Evolutionary conservation across 164 flowering plant genomes (phyloP).

Genomic region (Litsea cubeba): DNA sequence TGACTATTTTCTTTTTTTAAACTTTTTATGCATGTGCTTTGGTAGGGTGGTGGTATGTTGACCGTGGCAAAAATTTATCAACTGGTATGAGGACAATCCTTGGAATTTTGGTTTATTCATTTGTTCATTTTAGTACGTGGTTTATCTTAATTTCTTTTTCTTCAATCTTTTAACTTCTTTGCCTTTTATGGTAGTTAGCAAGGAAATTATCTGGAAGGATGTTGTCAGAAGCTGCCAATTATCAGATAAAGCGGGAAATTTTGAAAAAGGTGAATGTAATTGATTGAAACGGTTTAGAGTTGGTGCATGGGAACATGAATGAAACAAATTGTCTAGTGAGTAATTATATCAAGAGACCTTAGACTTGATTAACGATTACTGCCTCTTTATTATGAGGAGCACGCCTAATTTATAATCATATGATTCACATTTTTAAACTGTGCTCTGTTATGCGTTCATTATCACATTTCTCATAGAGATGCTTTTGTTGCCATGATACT

Average conservation of each 20-base stretch:
- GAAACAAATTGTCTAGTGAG: not conserved
- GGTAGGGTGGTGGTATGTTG: slow-evolving; percentile 68
- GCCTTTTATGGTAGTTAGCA: slow-evolving; percentile 44
- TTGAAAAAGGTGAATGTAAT: slow-evolving; percentile 50
- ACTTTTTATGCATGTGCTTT: slow-evolving; percentile 3
- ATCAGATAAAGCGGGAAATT: slow-evolving; percentile 61
- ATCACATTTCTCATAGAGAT: not conserved
- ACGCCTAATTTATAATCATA: not conserved
- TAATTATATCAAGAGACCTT: not conserved
- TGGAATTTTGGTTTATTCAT: not conserved
- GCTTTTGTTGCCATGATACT: not conserved
- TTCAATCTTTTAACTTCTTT: slow-evolving; percentile 9
- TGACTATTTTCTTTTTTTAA: not conserved
- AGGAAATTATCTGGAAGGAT: slow-evolving; percentile 67
- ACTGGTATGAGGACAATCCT: slow-evolving; percentile 41
- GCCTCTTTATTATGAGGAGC: not conserved
- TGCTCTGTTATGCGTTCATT: not conserved
- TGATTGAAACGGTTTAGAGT: not conserved
- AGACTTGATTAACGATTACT: not conserved
- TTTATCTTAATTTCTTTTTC: not conserved
- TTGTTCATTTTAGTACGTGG: not conserved
- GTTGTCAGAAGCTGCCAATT: slow-evolving; percentile 79
- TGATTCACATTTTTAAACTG: not conserved
- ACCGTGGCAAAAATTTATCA: slow-evolving; percentile 63
- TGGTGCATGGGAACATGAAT: not conserved